phyloP scores from a whole-genome alignment of 192 early-diverging fungal genomes.

The Spizellomyces punctatus region DNA sequence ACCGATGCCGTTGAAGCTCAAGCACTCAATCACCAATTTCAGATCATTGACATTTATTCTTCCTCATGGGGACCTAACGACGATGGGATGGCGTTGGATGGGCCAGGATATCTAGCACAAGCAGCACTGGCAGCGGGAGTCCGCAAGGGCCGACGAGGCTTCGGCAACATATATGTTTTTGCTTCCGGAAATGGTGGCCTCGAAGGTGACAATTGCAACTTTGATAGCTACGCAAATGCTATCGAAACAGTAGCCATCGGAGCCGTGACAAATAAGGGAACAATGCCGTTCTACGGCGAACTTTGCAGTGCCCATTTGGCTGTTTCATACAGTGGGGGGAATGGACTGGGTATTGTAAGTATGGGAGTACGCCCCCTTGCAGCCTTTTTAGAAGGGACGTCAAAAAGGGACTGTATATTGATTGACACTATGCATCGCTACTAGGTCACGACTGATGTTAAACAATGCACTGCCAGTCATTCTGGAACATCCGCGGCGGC shows the following conservation, averaged over 20 bases:
- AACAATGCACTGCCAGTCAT: constrained; percentile 75
- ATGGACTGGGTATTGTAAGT: constrained; percentile 71
- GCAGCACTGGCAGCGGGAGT: constrained; percentile 89
- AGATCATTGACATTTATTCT: constrained; percentile 93
- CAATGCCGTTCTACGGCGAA: constrained; percentile 85
- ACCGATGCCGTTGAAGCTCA: constrained; percentile 91
- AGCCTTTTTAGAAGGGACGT: neutral
- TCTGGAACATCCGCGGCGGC: constrained; percentile 96
- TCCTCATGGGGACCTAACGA: constrained; percentile 96
- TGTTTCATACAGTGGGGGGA: constrained; percentile 84
- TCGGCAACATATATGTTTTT: constrained; percentile 90
- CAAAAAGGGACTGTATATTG: neutral
- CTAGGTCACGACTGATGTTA: constrained; percentile 85
- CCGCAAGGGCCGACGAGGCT: constrained; percentile 74
- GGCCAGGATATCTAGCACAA: constrained; percentile 69
- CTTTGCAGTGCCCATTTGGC: constrained; percentile 84
- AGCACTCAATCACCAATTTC: constrained; percentile 82
- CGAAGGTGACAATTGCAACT: constrained; percentile 91
- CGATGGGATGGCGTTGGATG: constrained; percentile 81
- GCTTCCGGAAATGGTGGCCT: constrained; percentile 91
- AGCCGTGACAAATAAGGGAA: constrained; percentile 74
- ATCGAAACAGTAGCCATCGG: constrained; percentile 92
- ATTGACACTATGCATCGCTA: constrained; percentile 4
- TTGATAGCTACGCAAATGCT: constrained; percentile 93
- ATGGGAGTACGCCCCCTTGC: neutral